Conservation (phyloP, 352 stramenopile species). For the Pythium insidiosum region DNA sequence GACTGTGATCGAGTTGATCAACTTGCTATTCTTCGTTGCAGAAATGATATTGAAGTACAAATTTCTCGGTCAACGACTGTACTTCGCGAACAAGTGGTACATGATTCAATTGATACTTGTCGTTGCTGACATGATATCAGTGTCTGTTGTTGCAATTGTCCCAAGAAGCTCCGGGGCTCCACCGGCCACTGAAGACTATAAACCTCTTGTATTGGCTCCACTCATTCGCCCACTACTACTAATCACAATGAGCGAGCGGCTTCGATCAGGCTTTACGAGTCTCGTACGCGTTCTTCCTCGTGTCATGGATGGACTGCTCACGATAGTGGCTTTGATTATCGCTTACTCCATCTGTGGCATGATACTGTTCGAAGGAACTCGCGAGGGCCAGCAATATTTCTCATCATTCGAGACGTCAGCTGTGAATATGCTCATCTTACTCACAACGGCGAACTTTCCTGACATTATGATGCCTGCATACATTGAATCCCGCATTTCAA, state of each 20-base stretch:
- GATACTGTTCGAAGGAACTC: slow-evolving; percentile 57
- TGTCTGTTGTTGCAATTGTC: slow-evolving; percentile 26
- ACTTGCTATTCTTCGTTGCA: slow-evolving; percentile 26
- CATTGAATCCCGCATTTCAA: slow-evolving; percentile 23
- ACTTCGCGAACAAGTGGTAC: slow-evolving; percentile 51
- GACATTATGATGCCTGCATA: slow-evolving; percentile 79
- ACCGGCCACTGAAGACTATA: not conserved
- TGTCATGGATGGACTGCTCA: slow-evolving; percentile 37
- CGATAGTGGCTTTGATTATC: slow-evolving; percentile 34
- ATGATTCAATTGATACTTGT: slow-evolving; percentile 36
- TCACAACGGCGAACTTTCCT: slow-evolving; percentile 80
- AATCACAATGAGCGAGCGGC: slow-evolving; percentile 41
- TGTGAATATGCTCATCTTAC: slow-evolving; percentile 54
- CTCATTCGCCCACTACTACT: slow-evolving; percentile 36
- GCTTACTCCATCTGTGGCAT: slow-evolving; percentile 52
- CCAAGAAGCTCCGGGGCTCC: slow-evolving; percentile 4
- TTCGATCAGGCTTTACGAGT: slow-evolving; percentile 37
- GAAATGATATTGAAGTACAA: slow-evolving; percentile 43
- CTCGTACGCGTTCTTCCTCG: slow-evolving; percentile 28
- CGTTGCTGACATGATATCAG: slow-evolving; percentile 28
- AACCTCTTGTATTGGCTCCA: slow-evolving; percentile 29
- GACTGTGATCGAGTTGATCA: slow-evolving; percentile 32
- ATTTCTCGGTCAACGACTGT: slow-evolving; percentile 36
- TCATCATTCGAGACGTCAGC: slow-evolving; percentile 34
- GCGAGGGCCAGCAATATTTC: slow-evolving; percentile 42